These are phyloP conservation scores for Thymus mandschuricus DNA, from an alignment of 257 asterid genomes.

Conservation along the genomic window DNA sequence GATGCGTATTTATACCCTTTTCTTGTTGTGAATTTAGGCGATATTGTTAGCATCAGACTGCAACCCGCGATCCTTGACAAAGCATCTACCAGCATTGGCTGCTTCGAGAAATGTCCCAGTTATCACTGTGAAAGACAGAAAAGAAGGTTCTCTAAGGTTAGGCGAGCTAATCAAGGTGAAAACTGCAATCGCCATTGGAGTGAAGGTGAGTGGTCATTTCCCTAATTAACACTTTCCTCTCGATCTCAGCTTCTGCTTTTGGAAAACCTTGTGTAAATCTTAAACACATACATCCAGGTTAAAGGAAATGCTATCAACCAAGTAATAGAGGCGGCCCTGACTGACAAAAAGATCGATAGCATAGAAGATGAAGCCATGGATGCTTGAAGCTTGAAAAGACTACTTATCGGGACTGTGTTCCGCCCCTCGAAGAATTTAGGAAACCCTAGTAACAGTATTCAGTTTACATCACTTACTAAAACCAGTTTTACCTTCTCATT, in stretches of 20 bases:
- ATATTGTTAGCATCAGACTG: conserved; percentile 77
- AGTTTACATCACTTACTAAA: background rate
- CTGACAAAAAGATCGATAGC: conserved; percentile 24
- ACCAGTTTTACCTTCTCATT: background rate
- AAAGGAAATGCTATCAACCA: conserved; percentile 59
- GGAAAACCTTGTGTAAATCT: background rate
- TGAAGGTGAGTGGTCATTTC: conserved; percentile 52
- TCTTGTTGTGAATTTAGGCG: conserved; percentile 45
- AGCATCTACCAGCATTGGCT: conserved; percentile 76
- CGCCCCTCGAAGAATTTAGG: background rate
- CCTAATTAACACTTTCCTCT: background rate
- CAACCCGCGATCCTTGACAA: conserved; percentile 81
- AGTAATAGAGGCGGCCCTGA: conserved; percentile 41
- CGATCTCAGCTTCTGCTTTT: background rate
- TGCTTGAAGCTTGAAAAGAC: background rate
- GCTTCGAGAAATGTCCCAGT: conserved; percentile 73
- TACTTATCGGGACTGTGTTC: background rate
- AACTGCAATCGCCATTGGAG: conserved; percentile 81
- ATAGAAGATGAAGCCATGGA: conserved; percentile 22
- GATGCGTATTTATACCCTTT: background rate
- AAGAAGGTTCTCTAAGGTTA: conserved; percentile 72
- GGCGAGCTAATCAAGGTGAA: conserved; percentile 80
- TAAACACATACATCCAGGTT: conserved; percentile 47
- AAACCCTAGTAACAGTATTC: conserved; percentile 5
- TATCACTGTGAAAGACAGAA: conserved; percentile 61